These are phyloP conservation scores for Fusarium scirpi DNA, from an alignment of 2,329 filamentous ascomycete genomes.

Conservation along the genomic window DNA sequence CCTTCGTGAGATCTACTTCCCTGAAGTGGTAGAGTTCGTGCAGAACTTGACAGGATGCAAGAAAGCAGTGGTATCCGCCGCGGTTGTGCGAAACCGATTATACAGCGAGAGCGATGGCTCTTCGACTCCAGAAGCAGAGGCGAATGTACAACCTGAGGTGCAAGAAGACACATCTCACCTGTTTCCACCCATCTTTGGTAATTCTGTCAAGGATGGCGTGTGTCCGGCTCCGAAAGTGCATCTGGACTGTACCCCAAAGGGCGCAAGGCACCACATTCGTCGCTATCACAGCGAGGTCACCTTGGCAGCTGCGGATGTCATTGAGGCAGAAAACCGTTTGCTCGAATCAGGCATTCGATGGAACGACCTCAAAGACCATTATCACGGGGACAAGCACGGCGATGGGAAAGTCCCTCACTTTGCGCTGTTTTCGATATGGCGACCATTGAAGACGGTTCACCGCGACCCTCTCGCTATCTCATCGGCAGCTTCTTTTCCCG, in stretches of 20 bases:
- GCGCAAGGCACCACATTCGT: slow-evolving; percentile 2
- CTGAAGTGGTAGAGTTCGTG: slow-evolving; percentile 2
- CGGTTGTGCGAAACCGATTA: background rate
- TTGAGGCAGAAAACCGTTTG: background rate
- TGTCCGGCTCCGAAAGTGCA: slow-evolving; percentile 13
- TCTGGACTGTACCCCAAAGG: slow-evolving; percentile 4
- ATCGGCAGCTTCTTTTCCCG: slow-evolving; percentile 1
- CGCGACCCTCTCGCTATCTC: slow-evolving; percentile 12
- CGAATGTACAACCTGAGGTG: rapidly evolving
- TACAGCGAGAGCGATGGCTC: background rate
- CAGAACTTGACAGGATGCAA: slow-evolving; percentile 5
- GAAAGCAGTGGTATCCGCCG: slow-evolving; percentile 4
- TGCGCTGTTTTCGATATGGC: slow-evolving; percentile 8
- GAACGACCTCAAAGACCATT: slow-evolving; percentile 3
- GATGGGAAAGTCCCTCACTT: background rate
- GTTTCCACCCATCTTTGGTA: slow-evolving; percentile 8
- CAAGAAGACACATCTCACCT: background rate
- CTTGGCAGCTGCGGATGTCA: background rate
- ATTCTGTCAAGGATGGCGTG: background rate
- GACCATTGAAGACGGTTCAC: background rate
- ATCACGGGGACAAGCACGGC: background rate
- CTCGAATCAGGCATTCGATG: background rate
- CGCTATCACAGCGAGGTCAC: slow-evolving; percentile 6
- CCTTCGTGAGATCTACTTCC: slow-evolving; percentile 2
- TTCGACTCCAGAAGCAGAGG: background rate